phyloP scores from a whole-genome alignment of 2,329 filamentous ascomycete species.

The Elsinoe australis region DNA sequence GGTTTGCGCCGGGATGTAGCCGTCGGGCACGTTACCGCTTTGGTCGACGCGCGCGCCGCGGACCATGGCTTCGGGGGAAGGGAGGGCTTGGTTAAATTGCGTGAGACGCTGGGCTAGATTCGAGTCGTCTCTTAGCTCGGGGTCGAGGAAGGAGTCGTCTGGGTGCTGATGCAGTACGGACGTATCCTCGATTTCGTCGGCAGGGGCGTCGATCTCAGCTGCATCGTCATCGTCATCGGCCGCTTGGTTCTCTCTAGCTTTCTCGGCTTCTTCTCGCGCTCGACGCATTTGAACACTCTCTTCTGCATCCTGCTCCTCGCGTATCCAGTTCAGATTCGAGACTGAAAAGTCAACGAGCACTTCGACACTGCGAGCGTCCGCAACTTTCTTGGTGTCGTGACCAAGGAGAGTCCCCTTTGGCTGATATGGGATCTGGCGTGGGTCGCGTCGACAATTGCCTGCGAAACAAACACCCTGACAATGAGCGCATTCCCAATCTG shows the following conservation, averaged over 20 bases:
- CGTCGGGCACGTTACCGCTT: constrained; percentile 22
- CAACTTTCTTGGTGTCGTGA: constrained; percentile 82
- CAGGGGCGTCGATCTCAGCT: constrained; percentile 25
- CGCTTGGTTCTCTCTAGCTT: constrained; percentile 41
- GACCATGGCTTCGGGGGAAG: constrained; percentile 27
- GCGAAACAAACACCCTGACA: constrained; percentile 85
- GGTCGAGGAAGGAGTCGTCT: constrained; percentile 23
- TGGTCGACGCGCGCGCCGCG: constrained; percentile 23
- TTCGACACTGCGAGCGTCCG: constrained; percentile 85
- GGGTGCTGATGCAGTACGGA: constrained; percentile 32
- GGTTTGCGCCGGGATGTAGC: constrained; percentile 27
- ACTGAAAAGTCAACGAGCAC: constrained; percentile 82
- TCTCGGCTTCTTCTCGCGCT: constrained; percentile 48
- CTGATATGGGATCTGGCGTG: constrained; percentile 67
- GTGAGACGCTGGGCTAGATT: constrained; percentile 26
- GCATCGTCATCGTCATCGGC: constrained; percentile 41
- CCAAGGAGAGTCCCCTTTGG: constrained; percentile 83
- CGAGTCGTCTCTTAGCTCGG: constrained; percentile 23
- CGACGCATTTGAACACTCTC: constrained; percentile 34
- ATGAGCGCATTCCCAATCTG: constrained; percentile 80
- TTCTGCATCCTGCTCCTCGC: constrained; percentile 42
- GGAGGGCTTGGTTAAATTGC: constrained; percentile 26
- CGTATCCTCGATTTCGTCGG: constrained; percentile 32
- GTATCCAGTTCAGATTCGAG: constrained; percentile 80
- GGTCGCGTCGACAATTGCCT: constrained; percentile 62